Conservation (phyloP, 306 rosid species). For the Pueraria montana region DNA sequence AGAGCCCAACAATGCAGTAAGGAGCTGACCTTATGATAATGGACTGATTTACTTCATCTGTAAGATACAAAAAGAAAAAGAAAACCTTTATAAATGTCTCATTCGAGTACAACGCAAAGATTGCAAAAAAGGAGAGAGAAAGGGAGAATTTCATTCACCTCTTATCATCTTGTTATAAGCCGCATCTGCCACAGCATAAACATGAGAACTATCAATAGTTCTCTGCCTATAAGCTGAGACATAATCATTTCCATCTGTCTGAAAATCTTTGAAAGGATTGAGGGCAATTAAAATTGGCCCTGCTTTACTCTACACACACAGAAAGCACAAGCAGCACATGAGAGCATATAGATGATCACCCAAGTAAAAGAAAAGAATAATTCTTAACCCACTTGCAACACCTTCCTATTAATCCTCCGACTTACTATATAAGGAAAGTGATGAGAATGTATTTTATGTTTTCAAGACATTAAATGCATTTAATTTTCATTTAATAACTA, state of each 20-base stretch:
- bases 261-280: constrained; percentile 84
- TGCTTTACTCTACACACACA: constrained; percentile 80
- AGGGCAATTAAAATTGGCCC: constrained; percentile 88
- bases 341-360: constrained; percentile 45
- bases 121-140: constrained; percentile 22
- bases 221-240: constrained; percentile 66
- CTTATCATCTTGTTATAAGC: constrained; percentile 84
- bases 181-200: constrained; percentile 66
- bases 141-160: constrained; percentile 57
- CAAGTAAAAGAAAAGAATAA: constrained; percentile 24
- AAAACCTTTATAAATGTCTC: constrained; percentile 49
- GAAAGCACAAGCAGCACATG: constrained; percentile 46
- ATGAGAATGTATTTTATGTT: neutral
- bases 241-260: constrained; percentile 66
- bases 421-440: neutral
- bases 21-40: constrained; percentile 84
- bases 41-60: constrained; percentile 90
- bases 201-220: constrained; percentile 68
- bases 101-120: constrained; percentile 40
- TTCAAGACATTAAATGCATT: neutral
- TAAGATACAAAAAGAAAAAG: constrained; percentile 51
- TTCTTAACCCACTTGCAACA: neutral
- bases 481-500: neutral
- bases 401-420: constrained; percentile 4
- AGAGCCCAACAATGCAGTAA: constrained; percentile 11